phyloP scores from a whole-genome alignment of 768 basidiomycete species.

The Gloeopeniophorella convolvens region DNA sequence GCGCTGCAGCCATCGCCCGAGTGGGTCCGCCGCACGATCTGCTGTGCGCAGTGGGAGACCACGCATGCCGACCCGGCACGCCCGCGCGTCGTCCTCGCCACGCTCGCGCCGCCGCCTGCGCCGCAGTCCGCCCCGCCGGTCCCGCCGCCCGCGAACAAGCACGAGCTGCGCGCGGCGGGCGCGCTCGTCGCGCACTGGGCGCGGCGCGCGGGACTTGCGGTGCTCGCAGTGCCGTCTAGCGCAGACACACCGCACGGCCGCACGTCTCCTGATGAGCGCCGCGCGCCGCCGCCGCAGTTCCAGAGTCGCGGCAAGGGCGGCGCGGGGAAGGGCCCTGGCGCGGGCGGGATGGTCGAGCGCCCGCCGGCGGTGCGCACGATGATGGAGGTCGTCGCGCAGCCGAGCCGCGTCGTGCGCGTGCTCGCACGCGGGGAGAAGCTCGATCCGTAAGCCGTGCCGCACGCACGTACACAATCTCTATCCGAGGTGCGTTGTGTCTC shows the following conservation, averaged over 20 bases:
- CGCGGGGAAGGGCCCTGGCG: constrained; percentile 24
- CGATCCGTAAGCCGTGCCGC: constrained; percentile 39
- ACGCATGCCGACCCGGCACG: constrained; percentile 39
- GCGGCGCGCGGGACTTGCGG: constrained; percentile 47
- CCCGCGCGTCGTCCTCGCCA: constrained; percentile 58
- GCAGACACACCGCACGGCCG: constrained; percentile 12
- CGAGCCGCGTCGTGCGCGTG: constrained; percentile 69
- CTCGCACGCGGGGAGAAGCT: constrained; percentile 82
- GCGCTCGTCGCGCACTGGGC: constrained; percentile 64
- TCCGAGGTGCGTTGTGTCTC: too few species aligned
- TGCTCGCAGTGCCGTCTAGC: constrained; percentile 48
- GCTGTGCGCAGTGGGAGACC: constrained; percentile 72
- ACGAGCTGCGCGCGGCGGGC: constrained; percentile 61
- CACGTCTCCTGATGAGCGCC: constrained; percentile 27
- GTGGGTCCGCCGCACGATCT: constrained; percentile 80
- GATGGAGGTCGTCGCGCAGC: constrained; percentile 72
- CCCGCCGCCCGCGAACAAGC: constrained; percentile 59
- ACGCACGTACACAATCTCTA: too few species aligned
- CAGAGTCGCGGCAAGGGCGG: constrained; percentile 15
- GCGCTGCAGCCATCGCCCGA: constrained; percentile 51
- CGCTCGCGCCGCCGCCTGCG: constrained; percentile 27
- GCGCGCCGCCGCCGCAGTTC: constrained; percentile 13
- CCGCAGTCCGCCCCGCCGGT: constrained; percentile 37
- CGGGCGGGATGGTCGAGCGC: constrained; percentile 58
- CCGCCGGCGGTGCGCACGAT: constrained; percentile 74